These are phyloP conservation scores for Epichloe gansuensis DNA, from an alignment of 2,329 filamentous ascomycete genomes.

Conservation along the genomic window DNA sequence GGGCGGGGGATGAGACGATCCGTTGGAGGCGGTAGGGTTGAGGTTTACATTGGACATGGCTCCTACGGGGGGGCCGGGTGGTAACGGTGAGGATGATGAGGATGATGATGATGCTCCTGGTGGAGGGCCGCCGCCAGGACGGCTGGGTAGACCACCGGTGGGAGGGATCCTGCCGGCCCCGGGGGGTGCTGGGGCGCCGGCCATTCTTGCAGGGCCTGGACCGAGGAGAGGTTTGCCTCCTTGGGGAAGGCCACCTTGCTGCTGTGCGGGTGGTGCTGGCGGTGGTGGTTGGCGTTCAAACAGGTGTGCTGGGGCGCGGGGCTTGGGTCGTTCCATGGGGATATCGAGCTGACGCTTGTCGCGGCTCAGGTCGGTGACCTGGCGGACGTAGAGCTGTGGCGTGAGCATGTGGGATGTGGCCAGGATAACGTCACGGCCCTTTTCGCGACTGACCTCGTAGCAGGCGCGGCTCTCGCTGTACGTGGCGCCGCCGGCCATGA, in stretches of 20 bases:
- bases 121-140: conserved; percentile 9
- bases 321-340: conserved; percentile 66
- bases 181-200: background rate
- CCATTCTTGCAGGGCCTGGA: conserved; percentile 1
- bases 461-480: conserved; percentile 82
- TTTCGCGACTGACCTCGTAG: conserved; percentile 67
- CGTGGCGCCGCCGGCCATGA: conserved; percentile 89
- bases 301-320: conserved; percentile 72
- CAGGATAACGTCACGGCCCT: conserved; percentile 73
- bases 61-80: conserved; percentile 33
- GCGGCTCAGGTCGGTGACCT: conserved; percentile 65
- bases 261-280: conserved; percentile 33
- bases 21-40: conserved; percentile 11
- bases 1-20: conserved; percentile 8
- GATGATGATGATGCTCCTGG: conserved; percentile 3
- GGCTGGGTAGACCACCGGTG: conserved; percentile 14
- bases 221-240: background rate
- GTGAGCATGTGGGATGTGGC: conserved; percentile 87
- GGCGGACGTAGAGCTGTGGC: conserved; percentile 68
- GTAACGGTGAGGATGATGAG: background rate
- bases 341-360: conserved; percentile 67
- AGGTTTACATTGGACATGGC: conserved; percentile 45
- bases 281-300: conserved; percentile 58
- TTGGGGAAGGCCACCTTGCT: conserved; percentile 2
- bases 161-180: background rate